These are phyloP conservation scores for Vickermania ingenoplastis DNA, from an alignment of 208 protist genomes.

Conservation along the genomic window DNA sequence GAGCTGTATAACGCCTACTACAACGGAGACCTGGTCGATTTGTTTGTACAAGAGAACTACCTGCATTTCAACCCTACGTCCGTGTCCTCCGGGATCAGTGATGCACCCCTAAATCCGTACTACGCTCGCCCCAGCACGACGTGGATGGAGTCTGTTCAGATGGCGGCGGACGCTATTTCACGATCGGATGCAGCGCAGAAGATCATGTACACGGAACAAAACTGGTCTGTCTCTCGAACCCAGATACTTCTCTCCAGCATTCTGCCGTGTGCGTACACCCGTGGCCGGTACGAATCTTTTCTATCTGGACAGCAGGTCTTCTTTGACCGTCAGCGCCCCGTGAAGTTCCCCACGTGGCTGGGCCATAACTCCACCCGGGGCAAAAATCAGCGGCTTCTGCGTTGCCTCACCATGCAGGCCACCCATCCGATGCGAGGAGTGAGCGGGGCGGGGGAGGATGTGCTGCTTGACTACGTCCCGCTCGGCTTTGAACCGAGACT, in stretches of 20 bases:
- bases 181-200: constrained; percentile 55
- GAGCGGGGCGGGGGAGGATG: constrained; percentile 64
- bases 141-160: constrained; percentile 38
- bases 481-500: constrained; percentile 50
- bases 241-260: constrained; percentile 71
- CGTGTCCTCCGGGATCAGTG: constrained; percentile 8
- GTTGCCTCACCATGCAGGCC: constrained; percentile 59
- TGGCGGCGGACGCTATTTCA: constrained; percentile 62
- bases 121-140: constrained; percentile 8
- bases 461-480: constrained; percentile 83
- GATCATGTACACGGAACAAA: constrained; percentile 84
- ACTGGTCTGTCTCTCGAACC: constrained; percentile 77
- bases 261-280: constrained; percentile 62
- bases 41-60: constrained; percentile 96
- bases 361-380: constrained; percentile 80
- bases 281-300: constrained; percentile 85
- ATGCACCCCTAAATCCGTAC: neutral
- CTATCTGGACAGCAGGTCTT: constrained; percentile 52
- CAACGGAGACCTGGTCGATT: constrained; percentile 86
- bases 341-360: constrained; percentile 86
- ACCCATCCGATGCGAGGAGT: constrained; percentile 33
- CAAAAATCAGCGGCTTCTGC: constrained; percentile 80
- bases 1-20: constrained; percentile 86
- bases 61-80: constrained; percentile 72
- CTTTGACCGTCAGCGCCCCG: constrained; percentile 73